Percentiles rank a stretch among this genome's conserved stretches.
Evolutionary conservation across 208 protist genomes (phyloP).

Genomic region (Trypanosoma boissoni): DNA sequence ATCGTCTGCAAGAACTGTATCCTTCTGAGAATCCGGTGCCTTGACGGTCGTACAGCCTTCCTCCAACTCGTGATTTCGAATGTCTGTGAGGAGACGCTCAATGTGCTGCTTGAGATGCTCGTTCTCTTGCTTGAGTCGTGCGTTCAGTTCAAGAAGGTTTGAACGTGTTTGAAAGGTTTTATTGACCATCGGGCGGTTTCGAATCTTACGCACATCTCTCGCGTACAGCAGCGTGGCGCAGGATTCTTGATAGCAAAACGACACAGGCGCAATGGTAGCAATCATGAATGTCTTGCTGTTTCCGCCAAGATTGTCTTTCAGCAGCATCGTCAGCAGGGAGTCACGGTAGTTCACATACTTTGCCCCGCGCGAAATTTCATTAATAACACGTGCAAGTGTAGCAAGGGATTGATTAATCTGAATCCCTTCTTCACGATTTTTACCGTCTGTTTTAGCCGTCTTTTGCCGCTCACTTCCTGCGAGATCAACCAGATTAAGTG

Average conservation of each 20-base stretch:
- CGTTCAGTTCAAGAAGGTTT: constrained; percentile 74
- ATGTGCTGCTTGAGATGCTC: constrained; percentile 62
- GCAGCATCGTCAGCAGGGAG: constrained; percentile 92
- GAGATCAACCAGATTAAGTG: constrained; percentile 94
- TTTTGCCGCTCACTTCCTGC: constrained; percentile 89
- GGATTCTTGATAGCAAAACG: constrained; percentile 77
- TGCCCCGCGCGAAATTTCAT: constrained; percentile 66
- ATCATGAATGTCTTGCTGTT: constrained; percentile 95
- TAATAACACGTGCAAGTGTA: constrained; percentile 89
- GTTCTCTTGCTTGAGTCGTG: constrained; percentile 56
- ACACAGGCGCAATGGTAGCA: constrained; percentile 85
- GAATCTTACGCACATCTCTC: constrained; percentile 70
- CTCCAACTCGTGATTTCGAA: constrained; percentile 21
- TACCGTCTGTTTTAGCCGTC: constrained; percentile 79
- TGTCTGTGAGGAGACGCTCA: constrained; percentile 25
- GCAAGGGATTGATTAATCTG: constrained; percentile 91
- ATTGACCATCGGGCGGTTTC: constrained; percentile 89
- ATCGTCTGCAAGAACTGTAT: background rate
- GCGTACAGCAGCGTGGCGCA: constrained; percentile 83
- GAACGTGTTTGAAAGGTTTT: constrained; percentile 86
- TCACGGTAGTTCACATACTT: constrained; percentile 92
- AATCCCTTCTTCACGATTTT: constrained; percentile 81
- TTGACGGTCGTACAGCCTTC: no score
- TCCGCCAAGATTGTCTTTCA: constrained; percentile 87
- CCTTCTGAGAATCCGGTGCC: background rate